A percentile compares a stretch with the other conserved stretches of the same genome.
These are phyloP conservation scores for Pichia sp. DNA, from an alignment of 1,139 yeast species.

Conservation along the genomic window DNA sequence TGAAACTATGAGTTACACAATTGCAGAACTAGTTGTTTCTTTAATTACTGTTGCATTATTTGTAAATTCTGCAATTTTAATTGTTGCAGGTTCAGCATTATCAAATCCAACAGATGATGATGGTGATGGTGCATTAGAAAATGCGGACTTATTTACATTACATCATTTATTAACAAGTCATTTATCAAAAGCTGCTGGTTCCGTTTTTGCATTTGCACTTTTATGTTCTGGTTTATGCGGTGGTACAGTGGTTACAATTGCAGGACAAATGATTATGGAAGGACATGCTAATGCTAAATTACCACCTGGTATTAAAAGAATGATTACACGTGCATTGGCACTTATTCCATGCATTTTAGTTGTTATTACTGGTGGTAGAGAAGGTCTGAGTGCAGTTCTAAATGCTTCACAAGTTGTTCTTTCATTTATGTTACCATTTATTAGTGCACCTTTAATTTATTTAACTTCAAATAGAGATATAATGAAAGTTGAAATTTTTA, in stretches of 20 bases:
- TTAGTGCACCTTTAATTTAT: conserved; percentile 68
- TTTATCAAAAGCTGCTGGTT: conserved; percentile 86
- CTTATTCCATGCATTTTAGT: conserved; percentile 84
- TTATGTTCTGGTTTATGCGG: conserved; percentile 97
- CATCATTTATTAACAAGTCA: conserved; percentile 67
- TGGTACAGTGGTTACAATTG: conserved; percentile 94
- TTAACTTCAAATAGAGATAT: conserved; percentile 57
- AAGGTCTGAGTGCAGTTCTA: conserved; percentile 73
- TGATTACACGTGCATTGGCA: conserved; percentile 79
- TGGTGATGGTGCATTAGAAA: conserved; percentile 33
- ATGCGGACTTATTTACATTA: conserved; percentile 81
- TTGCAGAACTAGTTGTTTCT: conserved; percentile 70
- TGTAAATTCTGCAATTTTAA: conserved; percentile 77
- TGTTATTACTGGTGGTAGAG: conserved; percentile 71
- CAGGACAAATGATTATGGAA: conserved; percentile 95
- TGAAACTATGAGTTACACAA: conserved; percentile 64
- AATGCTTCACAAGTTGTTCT: conserved; percentile 87
- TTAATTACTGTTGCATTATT: conserved; percentile 75
- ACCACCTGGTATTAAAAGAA: conserved; percentile 79
- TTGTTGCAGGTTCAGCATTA: conserved; percentile 80
- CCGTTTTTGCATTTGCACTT: conserved; percentile 85
- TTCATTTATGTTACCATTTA: conserved; percentile 78
- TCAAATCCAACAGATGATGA: conserved; percentile 65
- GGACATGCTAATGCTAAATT: conserved; percentile 85
- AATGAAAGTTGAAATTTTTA: conserved; percentile 56